phyloP scores from a whole-genome alignment of 2,329 filamentous ascomycete genomes.

The Neonectria sp. region DNA sequence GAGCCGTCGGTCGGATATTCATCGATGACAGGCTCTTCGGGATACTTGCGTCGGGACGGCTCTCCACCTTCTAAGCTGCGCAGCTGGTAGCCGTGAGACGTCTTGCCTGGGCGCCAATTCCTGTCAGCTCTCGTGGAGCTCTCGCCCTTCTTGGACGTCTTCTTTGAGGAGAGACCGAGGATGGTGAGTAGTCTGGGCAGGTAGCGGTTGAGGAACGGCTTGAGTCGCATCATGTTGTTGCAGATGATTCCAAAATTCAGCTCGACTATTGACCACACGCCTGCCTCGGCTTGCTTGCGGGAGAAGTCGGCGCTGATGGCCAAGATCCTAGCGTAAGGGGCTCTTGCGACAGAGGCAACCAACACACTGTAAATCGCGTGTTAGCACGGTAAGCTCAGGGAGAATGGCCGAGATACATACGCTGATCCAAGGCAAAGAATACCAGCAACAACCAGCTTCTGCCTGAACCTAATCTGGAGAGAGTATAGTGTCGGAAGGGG shows the following conservation, averaged over 20 bases:
- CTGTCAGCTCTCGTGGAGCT: background rate
- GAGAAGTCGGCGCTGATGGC: constrained; percentile 22
- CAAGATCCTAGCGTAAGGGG: constrained; percentile 27
- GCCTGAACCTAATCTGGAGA: constrained; percentile 19
- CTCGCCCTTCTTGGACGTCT: background rate
- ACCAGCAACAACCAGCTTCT: constrained; percentile 19
- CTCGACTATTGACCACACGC: constrained; percentile 30
- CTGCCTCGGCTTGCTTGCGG: constrained; percentile 24
- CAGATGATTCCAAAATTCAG: constrained; percentile 30
- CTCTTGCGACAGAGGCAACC: constrained; percentile 25
- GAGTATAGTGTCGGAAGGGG: constrained; percentile 19
- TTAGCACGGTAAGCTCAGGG: background rate
- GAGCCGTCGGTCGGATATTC: constrained; percentile 1
- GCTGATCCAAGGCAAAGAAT: constrained; percentile 27
- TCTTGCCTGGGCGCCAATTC: constrained; percentile 21
- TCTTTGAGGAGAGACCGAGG: constrained; percentile 9
- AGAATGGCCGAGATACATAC: background rate
- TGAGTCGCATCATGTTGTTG: constrained; percentile 29
- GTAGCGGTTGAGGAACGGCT: constrained; percentile 24
- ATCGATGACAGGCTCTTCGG: background rate
- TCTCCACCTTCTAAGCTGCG: constrained; percentile 17
- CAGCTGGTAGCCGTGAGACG: constrained; percentile 16
- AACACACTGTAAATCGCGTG: constrained; percentile 7
- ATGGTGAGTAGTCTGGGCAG: constrained; percentile 20
- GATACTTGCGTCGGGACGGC: background rate